A percentile compares a stretch with the other conserved stretches of the same genome.
phyloP scores from a whole-genome alignment of 352 stramenopile genomes.

The Globisporangium megalacanthum region DNA sequence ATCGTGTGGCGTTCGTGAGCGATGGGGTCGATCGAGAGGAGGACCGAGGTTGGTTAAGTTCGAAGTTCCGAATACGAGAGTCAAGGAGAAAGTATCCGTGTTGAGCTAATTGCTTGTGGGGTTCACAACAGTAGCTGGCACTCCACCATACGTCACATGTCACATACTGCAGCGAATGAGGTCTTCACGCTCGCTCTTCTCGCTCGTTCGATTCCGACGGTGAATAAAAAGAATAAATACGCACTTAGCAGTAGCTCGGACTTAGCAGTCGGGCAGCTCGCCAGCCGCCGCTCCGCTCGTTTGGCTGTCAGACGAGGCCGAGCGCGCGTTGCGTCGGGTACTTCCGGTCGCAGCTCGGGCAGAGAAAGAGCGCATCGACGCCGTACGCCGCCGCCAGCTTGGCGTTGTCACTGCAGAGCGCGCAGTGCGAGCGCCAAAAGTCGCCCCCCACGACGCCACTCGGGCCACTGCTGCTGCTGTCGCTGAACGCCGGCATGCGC shows the following conservation, averaged over 20 bases:
- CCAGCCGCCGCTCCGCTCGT: background rate
- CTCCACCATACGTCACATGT: too few relatives aligned
- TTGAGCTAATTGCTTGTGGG: too few relatives aligned
- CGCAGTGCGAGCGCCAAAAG: slow-evolving; percentile 48
- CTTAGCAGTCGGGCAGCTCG: too few relatives aligned
- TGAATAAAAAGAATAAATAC: slow-evolving; percentile 1
- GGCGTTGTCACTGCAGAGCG: slow-evolving; percentile 49
- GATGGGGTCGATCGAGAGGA: too few relatives aligned
- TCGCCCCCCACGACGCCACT: slow-evolving; percentile 4
- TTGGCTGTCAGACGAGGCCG: slow-evolving; percentile 28
- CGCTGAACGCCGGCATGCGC: slow-evolving; percentile 27
- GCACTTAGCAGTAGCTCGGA: background rate
- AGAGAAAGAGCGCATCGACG: slow-evolving; percentile 60
- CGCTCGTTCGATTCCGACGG: too few relatives aligned
- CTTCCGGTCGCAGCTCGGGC: slow-evolving; percentile 66
- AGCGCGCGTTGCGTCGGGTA: slow-evolving; percentile 75
- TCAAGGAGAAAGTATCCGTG: too few relatives aligned
- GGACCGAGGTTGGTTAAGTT: too few relatives aligned
- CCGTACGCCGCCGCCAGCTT: slow-evolving; percentile 27
- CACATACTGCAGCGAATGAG: too few relatives aligned
- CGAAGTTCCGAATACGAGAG: too few relatives aligned
- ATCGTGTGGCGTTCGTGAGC: slow-evolving; percentile 1
- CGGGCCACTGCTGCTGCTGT: slow-evolving; percentile 9
- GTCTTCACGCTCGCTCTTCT: too few relatives aligned
- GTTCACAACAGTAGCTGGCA: too few relatives aligned